phyloP scores from a whole-genome alignment of 257 asterid species.

The Nicotiana noctiflora region DNA sequence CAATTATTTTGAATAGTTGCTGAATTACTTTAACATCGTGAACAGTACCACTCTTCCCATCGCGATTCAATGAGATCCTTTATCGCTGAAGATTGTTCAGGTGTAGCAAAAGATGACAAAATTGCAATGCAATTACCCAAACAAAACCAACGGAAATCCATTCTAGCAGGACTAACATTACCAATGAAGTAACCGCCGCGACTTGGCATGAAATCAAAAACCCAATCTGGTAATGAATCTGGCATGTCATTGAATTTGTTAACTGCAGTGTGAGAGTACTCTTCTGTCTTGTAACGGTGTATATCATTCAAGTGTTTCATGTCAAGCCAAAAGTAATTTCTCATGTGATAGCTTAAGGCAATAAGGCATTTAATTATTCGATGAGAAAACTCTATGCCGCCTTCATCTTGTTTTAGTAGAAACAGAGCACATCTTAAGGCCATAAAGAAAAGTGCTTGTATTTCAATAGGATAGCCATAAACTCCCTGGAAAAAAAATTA shows the following conservation, averaged over 20 bases:
- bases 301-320: constrained; percentile 68
- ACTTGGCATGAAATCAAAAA: too few relatives aligned
- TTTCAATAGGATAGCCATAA: too few relatives aligned
- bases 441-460: too few relatives aligned
- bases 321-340: constrained; percentile 82
- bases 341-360: constrained; percentile 78
- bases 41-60: constrained; percentile 73
- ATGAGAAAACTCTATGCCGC: constrained; percentile 51
- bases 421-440: too few relatives aligned
- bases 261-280: constrained; percentile 85
- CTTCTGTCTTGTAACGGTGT: constrained; percentile 80
- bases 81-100: constrained; percentile 78
- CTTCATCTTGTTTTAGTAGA: too few relatives aligned
- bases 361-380: constrained; percentile 56
- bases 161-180: constrained; percentile 74
- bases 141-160: constrained; percentile 90
- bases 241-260: constrained; percentile 88
- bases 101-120: constrained; percentile 70
- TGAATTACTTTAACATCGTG: too few relatives aligned
- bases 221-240: constrained; percentile 79
- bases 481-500: too few relatives aligned
- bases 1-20: too few relatives aligned
- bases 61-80: constrained; percentile 82
- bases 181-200: constrained; percentile 85
- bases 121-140: constrained; percentile 79